Base-by-base conservation (phyloP, 2,329 filamentous ascomycete genomes). In the Scopulariopsis brevicaulis region DNA sequence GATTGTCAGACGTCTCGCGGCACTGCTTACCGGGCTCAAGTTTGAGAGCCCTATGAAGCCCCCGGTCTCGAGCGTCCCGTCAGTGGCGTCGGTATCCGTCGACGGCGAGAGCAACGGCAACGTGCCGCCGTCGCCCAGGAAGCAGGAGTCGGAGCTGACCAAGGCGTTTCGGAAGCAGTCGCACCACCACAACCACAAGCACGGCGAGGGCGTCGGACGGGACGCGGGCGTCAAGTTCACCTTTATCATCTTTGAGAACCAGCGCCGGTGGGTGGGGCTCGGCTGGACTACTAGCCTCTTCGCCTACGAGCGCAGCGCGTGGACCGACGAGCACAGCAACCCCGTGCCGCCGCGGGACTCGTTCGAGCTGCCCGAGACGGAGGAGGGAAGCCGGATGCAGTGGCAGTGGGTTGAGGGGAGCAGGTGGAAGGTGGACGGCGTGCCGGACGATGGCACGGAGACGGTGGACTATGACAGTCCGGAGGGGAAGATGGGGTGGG, bases 261-360 rank as follows among this genome's bases (percentile, higher is more conserved):
- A 99, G 71, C 83, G 94, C 50, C 83, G 94, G 56, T 99, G 94
- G 94, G 75, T 99, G 4, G 93, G 92, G 1, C 80, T 99, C 14
- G 94, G 94, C 0, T 99, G 94, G 92, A 97, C 94, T 0, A 87
- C 87, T 2, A 95, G 86, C 46, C 76, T 99, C 61, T 90, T 99
- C 63, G 85, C 91, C 0, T 95, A 96, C 66, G 94, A 99, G 69
- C 81, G 94, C 50, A 81, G 87, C 1, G 80, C 92, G 0, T 99
- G 94, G 93, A 96, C 94, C 0, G 94, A 99, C 69, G 94, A 99
- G 71, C 91, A 96, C 68, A 82, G 95, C 58, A 96, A 96, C 61
- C 68, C 85, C 0, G 87, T 90, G 3, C 85, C 90, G 0, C 73
- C 85, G 1, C 91, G 87, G 63, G 88, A 94, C 51, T 81, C 81